Conservation (phyloP, 2,329 filamentous ascomycete genomes). For the Fusarium clavum region DNA sequence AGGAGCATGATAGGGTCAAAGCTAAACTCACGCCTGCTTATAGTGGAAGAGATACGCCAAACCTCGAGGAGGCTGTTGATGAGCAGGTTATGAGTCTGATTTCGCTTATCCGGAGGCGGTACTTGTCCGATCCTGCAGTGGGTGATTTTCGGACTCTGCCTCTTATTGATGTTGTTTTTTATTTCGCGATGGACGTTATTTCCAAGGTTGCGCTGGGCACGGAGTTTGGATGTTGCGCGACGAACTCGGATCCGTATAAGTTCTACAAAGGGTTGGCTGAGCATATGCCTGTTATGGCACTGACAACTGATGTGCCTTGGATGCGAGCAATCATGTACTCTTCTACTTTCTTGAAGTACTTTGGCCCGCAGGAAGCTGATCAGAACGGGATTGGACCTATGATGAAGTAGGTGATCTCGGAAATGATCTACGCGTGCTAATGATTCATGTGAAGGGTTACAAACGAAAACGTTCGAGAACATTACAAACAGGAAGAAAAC, state of each 20-base stretch:
- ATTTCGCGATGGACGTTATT: conserved; percentile 1
- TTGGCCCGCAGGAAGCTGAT: background rate
- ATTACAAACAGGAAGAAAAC: background rate
- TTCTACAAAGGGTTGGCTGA: background rate
- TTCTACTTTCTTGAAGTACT: background rate
- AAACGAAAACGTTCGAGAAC: background rate
- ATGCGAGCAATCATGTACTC: background rate
- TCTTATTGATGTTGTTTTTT: background rate
- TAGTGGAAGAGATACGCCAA: conserved; percentile 5
- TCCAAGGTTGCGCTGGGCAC: background rate
- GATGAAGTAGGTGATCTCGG: background rate
- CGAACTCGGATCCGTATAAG: background rate
- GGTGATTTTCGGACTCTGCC: background rate
- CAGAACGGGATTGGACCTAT: background rate
- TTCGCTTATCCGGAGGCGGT: rapidly evolving
- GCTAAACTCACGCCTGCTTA: background rate
- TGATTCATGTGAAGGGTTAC: background rate
- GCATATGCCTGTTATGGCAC: background rate
- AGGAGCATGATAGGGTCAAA: background rate
- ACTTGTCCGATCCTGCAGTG: background rate
- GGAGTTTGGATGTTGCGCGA: conserved; percentile 1
- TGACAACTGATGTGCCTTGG: conserved; percentile 3
- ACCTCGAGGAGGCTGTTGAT: background rate
- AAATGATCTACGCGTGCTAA: background rate
- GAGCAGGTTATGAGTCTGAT: background rate